Base-by-base conservation (phyloP, 2,329 filamentous ascomycete genomes). In the Gnomoniopsis smithogilvyi region DNA sequence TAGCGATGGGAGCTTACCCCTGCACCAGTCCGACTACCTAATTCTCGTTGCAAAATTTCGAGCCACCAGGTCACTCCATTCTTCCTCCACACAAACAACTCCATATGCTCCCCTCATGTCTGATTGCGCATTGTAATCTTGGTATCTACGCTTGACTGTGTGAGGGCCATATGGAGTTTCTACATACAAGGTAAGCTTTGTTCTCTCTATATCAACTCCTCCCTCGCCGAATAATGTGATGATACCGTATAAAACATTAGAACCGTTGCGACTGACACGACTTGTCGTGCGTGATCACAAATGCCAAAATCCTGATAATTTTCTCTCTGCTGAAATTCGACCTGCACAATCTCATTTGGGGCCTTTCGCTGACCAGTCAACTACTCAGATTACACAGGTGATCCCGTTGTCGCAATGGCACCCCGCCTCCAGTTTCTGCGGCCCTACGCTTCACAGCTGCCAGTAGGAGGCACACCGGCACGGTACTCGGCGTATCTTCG, bases 181-280 rank as follows among this genome's bases (percentile, higher is more conserved):
- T 17, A 14, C 33, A 19, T 7, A 17, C 33, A 50, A 10, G 43
- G 60, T 62, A 54, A 56, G 60, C 54, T 19, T 2, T 3, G 3
- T 48, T n/a, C n/a, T n/a, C 36, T 51, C 50, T 57, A n/a, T n/a
- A 26, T 33, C 48, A 33, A 1, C 43, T n/a, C 30, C 14, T 4
- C 3, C 1, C 15, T 24, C 51, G 45, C 58, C 61, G 21, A 47
- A 47, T 47, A 24, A 45, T 12, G 75, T 81, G 80, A 82, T 82
- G 80, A 82, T 73, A 73, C 69, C 70, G 56, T 69, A 73, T 76
- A 72, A 75, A 73, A 76, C 70, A 68, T 76, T 76, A 82, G 80
- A 82, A 82, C 80, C 79, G 80, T 81, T 82, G 80, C 80, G 78
- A 82, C 76, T 82, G 80, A 83, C 77, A 76, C 73, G 74, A 72